Evolutionary conservation across 352 stramenopile species (phyloP), one percentile per base, ranked within the genome.

Genomic region (Phytophthora ohioensis): DNA sequence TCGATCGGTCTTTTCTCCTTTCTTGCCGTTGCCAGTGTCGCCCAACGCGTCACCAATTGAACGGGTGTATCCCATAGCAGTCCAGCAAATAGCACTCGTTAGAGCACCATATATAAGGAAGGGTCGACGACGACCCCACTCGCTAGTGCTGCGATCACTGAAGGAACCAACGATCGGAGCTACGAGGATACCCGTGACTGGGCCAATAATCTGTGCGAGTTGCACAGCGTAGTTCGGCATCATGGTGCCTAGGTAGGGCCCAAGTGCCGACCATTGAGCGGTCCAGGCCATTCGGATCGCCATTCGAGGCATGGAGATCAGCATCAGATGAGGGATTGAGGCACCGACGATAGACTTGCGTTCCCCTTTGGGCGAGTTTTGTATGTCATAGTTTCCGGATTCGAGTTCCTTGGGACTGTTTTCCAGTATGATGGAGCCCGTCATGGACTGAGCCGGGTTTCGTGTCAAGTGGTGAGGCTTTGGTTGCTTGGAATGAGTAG

Each of bases 51-150:
- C 69, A 13, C 79, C 49, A n/a, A 87, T 84, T 46, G 84, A 59
- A n/a, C 78, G 68, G 8, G 79, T 85, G 69, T 81, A 85, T 15
- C 79, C 80, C 81, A 89, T 87, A 35, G 80, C 57, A 34, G 69
- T 80, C 76, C 75, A 89, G 67, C 81, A 89, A 57, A 77, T 64
- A 30, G 61, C 54, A 47, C 46, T 74, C 13, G 64, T 43, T n/a
- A 74, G 36, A 8, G 70, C 70, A 5, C 64, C 70, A 12, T 62
- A 73, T 11, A 77, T 45, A 5, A 77, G 36, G 32, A 71, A 77
- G 5, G 70, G 70, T 43, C 70, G 70, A 64, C 70, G 70, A 30
- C 70, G 64, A 31, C 69, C 69, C 52, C 49, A 73, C 13, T 65
- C 66, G 46, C 31, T 75, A 30, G 67, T 75, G 34, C 67, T 71